Evolutionary conservation across 164 flowering plant genomes (phyloP).

Genomic region (Berberis vulgaris): DNA sequence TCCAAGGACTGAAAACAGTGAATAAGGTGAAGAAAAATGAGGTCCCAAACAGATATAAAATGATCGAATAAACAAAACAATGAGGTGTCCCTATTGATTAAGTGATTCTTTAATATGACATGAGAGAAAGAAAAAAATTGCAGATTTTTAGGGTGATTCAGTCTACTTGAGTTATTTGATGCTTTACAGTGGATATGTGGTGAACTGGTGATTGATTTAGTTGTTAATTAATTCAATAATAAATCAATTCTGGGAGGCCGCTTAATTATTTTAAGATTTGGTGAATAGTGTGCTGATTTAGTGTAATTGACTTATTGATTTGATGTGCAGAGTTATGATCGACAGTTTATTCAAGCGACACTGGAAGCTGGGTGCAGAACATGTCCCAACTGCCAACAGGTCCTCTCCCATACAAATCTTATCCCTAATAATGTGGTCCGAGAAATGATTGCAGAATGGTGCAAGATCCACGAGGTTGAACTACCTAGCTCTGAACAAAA

Average conservation of each 20-base stretch:
- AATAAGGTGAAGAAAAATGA: too few species aligned
- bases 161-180: too few species aligned
- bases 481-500: constrained; percentile 17
- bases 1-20: too few species aligned
- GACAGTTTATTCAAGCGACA: constrained; percentile 57
- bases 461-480: constrained; percentile 40
- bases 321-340: constrained; percentile 64
- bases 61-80: too few species aligned
- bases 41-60: too few species aligned
- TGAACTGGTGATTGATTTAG: too few species aligned
- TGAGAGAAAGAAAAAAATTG: too few species aligned
- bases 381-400: constrained; percentile 66
- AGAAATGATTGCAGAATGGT: constrained; percentile 60
- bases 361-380: constrained; percentile 47
- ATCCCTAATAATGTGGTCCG: constrained; percentile 55
- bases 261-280: not conserved
- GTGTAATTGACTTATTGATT: not conserved
- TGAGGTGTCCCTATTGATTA: too few species aligned
- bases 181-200: too few species aligned
- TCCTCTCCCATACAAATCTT: constrained; percentile 52
- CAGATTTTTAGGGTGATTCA: too few species aligned
- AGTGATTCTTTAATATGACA: too few species aligned
- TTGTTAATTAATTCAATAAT: too few species aligned
- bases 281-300: not conserved
- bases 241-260: not conserved